These are phyloP conservation scores for Sclerotinia borealis DNA, from an alignment of 2,329 filamentous ascomycete species.

Conservation along the genomic window DNA sequence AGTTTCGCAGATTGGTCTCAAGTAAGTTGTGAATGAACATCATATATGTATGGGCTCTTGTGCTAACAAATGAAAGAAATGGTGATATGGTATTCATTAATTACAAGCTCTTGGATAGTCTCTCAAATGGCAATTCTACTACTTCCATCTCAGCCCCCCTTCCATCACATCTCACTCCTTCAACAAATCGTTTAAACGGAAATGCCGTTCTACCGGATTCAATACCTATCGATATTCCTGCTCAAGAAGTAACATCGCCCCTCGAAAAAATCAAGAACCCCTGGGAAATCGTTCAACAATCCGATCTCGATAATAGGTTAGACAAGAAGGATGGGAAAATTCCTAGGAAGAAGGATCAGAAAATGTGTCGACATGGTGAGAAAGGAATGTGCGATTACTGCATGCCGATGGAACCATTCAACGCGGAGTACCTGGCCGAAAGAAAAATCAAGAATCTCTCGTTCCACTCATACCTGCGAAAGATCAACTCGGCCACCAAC, in stretches of 20 bases:
- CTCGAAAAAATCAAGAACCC: slow-evolving; percentile 70
- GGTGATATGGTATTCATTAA: slow-evolving; percentile 86
- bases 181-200: slow-evolving; percentile 69
- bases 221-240: slow-evolving; percentile 52
- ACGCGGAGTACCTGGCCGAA: slow-evolving; percentile 79
- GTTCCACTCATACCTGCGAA: slow-evolving; percentile 89
- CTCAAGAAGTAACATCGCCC: slow-evolving; percentile 46
- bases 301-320: slow-evolving; percentile 75
- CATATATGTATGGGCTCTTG: background rate
- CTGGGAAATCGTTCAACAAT: slow-evolving; percentile 90
- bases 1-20: slow-evolving; percentile 54
- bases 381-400: slow-evolving; percentile 99
- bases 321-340: slow-evolving; percentile 92
- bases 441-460: slow-evolving; percentile 99
- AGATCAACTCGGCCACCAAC: slow-evolving; percentile 94
- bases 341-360: slow-evolving; percentile 61
- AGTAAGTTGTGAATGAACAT: slow-evolving; percentile 36
- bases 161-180: slow-evolving; percentile 31
- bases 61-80: slow-evolving; percentile 49
- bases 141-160: slow-evolving; percentile 29
- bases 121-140: slow-evolving; percentile 37
- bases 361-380: slow-evolving; percentile 91
- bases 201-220: slow-evolving; percentile 66
- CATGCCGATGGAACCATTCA: slow-evolving; percentile 92
- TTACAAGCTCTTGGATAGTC: slow-evolving; percentile 59